Percentiles rank a stretch among this genome's conserved stretches.
phyloP scores from a whole-genome alignment of 352 stramenopile genomes.

The Globisporangium echinulatum region DNA sequence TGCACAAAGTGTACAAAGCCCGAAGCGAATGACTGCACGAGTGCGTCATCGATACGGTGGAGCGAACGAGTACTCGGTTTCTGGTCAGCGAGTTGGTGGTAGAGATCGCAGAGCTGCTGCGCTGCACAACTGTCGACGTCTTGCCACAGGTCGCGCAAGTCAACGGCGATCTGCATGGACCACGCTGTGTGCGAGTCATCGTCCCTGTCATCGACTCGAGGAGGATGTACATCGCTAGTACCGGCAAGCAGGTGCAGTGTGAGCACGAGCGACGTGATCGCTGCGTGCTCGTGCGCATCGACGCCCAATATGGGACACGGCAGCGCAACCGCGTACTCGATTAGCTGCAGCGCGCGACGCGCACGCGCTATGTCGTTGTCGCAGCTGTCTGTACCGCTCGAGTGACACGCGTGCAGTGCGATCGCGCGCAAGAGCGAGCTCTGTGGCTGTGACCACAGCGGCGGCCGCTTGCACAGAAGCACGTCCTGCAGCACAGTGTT shows the following conservation, averaged over 20 bases:
- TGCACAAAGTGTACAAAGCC: neutral
- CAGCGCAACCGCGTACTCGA: constrained; percentile 21
- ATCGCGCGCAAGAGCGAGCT: constrained; percentile 47
- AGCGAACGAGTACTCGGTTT: neutral
- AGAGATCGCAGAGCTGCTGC: constrained; percentile 1
- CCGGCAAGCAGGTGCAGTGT: constrained; percentile 23
- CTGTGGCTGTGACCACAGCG: constrained; percentile 30
- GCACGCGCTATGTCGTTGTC: neutral
- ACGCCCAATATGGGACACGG: constrained; percentile 28
- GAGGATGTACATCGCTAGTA: neutral
- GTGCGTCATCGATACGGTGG: neutral
- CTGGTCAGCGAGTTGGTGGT: neutral
- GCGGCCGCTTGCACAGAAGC: constrained; percentile 37
- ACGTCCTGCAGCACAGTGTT: constrained; percentile 37
- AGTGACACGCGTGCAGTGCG: constrained; percentile 21
- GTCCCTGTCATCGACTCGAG: no score
- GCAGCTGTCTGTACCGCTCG: constrained; percentile 3
- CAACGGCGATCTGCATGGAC: constrained; percentile 1
- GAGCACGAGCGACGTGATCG: constrained; percentile 36
- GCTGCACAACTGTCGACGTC: constrained; percentile 1
- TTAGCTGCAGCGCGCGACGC: constrained; percentile 14
- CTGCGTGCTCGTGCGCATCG: constrained; percentile 25
- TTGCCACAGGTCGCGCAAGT: constrained; percentile 10
- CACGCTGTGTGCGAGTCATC: no score
- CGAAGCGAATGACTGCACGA: constrained; percentile 4